Evolutionary conservation across 768 basidiomycete genomes (phyloP).

Genomic region (Xerocomellus dryophilus): DNA sequence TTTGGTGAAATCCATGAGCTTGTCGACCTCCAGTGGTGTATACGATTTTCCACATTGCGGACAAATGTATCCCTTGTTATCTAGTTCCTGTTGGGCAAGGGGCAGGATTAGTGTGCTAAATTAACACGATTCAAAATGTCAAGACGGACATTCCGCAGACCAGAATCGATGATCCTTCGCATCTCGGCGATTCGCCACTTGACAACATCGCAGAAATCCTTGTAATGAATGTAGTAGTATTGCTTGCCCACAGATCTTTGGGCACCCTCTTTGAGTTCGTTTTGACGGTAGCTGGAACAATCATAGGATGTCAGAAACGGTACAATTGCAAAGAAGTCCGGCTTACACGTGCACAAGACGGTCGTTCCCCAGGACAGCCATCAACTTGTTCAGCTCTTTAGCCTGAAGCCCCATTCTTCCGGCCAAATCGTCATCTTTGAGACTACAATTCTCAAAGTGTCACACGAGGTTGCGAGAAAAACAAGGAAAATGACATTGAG

Average conservation of each 20-base stretch:
- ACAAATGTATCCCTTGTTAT: constrained; percentile 97
- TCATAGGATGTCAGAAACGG: not conserved
- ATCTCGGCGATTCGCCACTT: constrained; percentile 97
- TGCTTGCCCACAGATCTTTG: constrained; percentile 84
- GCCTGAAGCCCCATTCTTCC: constrained; percentile 84
- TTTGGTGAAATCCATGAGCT: constrained; percentile 67
- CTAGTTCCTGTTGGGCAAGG: constrained; percentile 66
- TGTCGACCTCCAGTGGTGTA: constrained; percentile 80
- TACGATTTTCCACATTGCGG: constrained; percentile 83
- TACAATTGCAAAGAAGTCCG: not conserved
- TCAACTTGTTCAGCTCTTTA: constrained; percentile 87
- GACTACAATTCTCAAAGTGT: constrained; percentile 44
- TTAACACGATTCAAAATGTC: not conserved
- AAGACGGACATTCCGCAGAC: constrained; percentile 74
- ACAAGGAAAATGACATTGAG: constrained; percentile 14
- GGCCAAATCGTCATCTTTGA: constrained; percentile 93
- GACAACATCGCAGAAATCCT: constrained; percentile 93
- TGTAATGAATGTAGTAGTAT: constrained; percentile 97
- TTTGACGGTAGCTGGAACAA: constrained; percentile 71
- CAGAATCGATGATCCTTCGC: constrained; percentile 85
- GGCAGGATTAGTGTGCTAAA: not conserved
- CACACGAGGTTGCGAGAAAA: constrained; percentile 13
- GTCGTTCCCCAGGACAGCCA: constrained; percentile 77
- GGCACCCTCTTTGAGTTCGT: constrained; percentile 87
- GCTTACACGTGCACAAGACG: constrained; percentile 75